A percentile compares a stretch with the other conserved stretches of the same genome.
Conservation (phyloP, 805 yeast genomes). For the Yarrowia yakushimensis region DNA sequence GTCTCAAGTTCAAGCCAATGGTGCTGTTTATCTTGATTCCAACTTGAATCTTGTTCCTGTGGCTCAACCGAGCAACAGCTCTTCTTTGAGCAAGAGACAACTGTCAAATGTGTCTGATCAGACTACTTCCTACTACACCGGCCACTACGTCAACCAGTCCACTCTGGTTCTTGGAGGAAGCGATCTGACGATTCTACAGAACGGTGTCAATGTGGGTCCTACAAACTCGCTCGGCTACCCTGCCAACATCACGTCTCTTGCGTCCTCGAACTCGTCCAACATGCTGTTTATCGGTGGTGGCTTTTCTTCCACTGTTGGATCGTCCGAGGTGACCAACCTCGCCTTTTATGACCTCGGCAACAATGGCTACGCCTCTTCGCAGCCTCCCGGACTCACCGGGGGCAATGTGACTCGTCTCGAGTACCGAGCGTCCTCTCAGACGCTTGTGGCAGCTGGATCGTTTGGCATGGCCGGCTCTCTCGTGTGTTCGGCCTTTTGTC, state of each 20-base stretch:
- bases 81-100: neutral
- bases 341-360: conserved; percentile 50
- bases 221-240: conserved; percentile 30
- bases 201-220: conserved; percentile 36
- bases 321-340: conserved; percentile 44
- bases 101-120: neutral
- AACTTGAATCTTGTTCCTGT: conserved; percentile 8
- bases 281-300: conserved; percentile 38
- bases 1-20: neutral
- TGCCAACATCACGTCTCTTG: conserved; percentile 5
- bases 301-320: conserved; percentile 32
- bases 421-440: conserved; percentile 42
- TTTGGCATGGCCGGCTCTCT: conserved; percentile 57
- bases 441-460: conserved; percentile 68
- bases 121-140: neutral
- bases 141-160: conserved; percentile 3
- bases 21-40: neutral
- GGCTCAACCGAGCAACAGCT: neutral
- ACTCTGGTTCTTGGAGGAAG: conserved; percentile 12
- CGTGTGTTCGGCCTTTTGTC: conserved; percentile 61
- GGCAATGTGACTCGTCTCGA: conserved; percentile 44
- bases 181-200: conserved; percentile 29
- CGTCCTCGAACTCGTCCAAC: conserved; percentile 28
- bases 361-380: conserved; percentile 43
- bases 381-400: conserved; percentile 47